Evolutionary conservation across 192 early-diverging fungal species (phyloP).

Genomic region (Diversispora epigaea): DNA sequence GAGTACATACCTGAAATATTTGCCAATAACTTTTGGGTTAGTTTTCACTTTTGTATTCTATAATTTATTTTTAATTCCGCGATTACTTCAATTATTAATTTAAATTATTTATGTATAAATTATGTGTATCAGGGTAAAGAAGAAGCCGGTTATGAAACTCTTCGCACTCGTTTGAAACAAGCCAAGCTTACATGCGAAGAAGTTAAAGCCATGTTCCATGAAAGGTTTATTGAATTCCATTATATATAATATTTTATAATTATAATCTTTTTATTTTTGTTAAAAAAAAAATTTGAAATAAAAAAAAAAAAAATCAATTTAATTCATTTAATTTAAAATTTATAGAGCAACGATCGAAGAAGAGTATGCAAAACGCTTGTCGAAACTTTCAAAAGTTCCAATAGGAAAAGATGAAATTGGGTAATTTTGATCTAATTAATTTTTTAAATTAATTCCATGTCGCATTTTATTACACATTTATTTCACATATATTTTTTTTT

Average conservation of each 20-base stretch:
- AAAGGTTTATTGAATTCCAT: conserved; percentile 38
- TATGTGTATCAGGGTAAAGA: conserved; percentile 51
- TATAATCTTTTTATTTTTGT: neutral
- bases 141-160: conserved; percentile 66
- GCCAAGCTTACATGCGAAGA: conserved; percentile 71
- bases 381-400: conserved; percentile 57
- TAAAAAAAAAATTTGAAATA: neutral
- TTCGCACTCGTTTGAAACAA: conserved; percentile 65
- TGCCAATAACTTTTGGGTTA: too few species aligned
- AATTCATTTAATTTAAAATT: neutral
- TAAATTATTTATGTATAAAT: too few species aligned
- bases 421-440: conserved; percentile 33
- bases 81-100: too few species aligned
- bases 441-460: too few species aligned
- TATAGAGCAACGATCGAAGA: conserved; percentile 65
- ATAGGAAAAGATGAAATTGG: conserved; percentile 72
- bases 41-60: too few species aligned
- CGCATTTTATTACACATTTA: too few species aligned
- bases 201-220: conserved; percentile 58
- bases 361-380: conserved; percentile 66
- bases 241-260: too few species aligned
- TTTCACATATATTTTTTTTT: neutral
- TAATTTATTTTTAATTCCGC: too few species aligned
- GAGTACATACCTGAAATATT: too few species aligned
- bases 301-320: neutral